Evolutionary conservation across 176 grass and related monocot species (phyloP).

Genomic region (Dendrocalamus sinicus): DNA sequence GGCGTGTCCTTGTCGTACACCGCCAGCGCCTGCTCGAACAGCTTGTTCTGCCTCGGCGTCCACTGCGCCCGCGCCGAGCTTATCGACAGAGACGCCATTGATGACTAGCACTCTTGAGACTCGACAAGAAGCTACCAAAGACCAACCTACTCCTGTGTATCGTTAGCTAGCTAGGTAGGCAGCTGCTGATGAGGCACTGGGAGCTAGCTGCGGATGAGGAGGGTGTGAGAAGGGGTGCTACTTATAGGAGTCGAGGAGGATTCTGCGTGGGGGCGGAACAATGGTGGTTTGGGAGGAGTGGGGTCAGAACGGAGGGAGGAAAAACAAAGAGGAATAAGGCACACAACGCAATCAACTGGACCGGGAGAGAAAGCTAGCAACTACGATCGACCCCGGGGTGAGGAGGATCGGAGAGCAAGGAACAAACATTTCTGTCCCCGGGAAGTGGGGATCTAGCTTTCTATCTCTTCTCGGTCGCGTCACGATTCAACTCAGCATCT

Average conservation of each 20-base stretch:
- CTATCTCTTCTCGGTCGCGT: slow-evolving; percentile 50
- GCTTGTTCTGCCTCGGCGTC: slow-evolving; percentile 72
- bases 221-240: slow-evolving; percentile 17
- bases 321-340: slow-evolving; percentile 4
- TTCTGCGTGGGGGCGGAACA: background rate
- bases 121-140: background rate
- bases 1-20: slow-evolving; percentile 71
- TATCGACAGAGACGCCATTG: slow-evolving; percentile 59
- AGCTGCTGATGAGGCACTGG: background rate
- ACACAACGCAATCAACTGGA: background rate
- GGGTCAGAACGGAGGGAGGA: background rate
- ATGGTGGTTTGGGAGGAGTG: background rate
- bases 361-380: background rate
- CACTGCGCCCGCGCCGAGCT: slow-evolving; percentile 47
- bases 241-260: slow-evolving; percentile 29
- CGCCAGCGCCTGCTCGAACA: slow-evolving; percentile 81
- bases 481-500: slow-evolving; percentile 35
- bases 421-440: slow-evolving; percentile 50
- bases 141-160: background rate
- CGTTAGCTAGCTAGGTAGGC: background rate
- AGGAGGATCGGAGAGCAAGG: slow-evolving; percentile 16
- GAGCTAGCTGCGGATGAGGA: slow-evolving; percentile 23
- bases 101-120: too few relatives aligned
- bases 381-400: background rate
- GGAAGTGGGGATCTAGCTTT: slow-evolving; percentile 61